These are phyloP conservation scores for Cubamyces sp. DNA, from an alignment of 768 basidiomycete genomes.

Conservation along the genomic window DNA sequence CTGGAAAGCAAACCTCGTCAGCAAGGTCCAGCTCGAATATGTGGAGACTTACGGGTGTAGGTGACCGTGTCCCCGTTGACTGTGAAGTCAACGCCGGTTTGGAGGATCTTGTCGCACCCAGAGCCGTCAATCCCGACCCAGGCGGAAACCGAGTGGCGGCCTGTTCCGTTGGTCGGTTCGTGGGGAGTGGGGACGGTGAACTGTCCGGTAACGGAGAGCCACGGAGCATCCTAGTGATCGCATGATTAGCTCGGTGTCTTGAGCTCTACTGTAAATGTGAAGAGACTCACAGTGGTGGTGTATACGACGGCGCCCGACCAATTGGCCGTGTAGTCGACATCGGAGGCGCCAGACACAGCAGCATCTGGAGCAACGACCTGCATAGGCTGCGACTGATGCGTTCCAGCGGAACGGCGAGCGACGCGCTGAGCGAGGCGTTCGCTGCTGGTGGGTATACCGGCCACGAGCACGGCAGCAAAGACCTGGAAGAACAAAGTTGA, in stretches of 20 bases:
- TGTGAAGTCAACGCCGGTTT: conserved; percentile 42
- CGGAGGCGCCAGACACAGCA: conserved; percentile 25
- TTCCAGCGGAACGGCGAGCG: conserved; percentile 28
- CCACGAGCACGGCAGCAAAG: conserved; percentile 30
- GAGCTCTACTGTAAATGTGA: too few species aligned
- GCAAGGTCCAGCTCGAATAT: too few species aligned
- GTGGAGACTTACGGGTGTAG: conserved; percentile 35
- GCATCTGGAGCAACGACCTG: neutral
- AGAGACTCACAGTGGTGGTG: conserved; percentile 27
- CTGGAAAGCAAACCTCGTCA: conserved; percentile 4
- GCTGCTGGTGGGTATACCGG: conserved; percentile 27
- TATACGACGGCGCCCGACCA: conserved; percentile 42
- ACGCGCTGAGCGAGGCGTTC: conserved; percentile 29
- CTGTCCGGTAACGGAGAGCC: conserved; percentile 37
- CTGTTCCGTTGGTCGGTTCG: conserved; percentile 31
- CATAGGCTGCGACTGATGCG: conserved; percentile 21
- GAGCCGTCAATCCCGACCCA: conserved; percentile 45
- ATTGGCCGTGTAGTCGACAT: conserved; percentile 39
- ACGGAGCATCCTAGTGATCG: conserved; percentile 32
- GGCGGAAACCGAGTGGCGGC: conserved; percentile 36
- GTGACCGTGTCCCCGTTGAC: conserved; percentile 28
- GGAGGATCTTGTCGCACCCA: conserved; percentile 40
- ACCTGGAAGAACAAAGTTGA: conserved; percentile 28
- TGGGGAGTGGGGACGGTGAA: conserved; percentile 39
- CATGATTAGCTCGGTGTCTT: conserved; percentile 17